These are phyloP conservation scores for Cytospora piceicola DNA, from an alignment of 2,329 filamentous ascomycete species.

Conservation along the genomic window DNA sequence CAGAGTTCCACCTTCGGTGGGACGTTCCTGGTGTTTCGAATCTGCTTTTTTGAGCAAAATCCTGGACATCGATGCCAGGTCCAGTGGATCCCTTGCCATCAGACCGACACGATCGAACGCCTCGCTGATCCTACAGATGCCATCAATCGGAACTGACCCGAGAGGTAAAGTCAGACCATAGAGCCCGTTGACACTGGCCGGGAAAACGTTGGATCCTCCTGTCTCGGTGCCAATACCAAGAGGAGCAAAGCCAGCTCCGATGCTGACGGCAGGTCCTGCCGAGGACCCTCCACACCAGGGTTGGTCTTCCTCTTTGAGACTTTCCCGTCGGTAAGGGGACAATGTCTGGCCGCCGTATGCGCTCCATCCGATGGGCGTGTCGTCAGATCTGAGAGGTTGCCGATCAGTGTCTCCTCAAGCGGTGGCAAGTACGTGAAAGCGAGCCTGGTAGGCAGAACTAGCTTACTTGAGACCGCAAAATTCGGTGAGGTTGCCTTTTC, in stretches of 20 bases:
- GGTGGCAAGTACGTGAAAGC: no score
- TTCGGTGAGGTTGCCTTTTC: slow-evolving; percentile 46
- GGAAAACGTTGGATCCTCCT: slow-evolving; percentile 43
- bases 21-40: neutral
- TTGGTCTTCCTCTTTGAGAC: slow-evolving; percentile 29
- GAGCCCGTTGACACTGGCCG: slow-evolving; percentile 43
- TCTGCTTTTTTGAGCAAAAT: slow-evolving; percentile 20
- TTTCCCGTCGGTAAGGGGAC: slow-evolving; percentile 32
- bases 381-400: slow-evolving; percentile 38
- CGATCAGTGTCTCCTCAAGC: slow-evolving; percentile 14
- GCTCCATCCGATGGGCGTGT: slow-evolving; percentile 45
- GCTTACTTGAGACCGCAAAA: slow-evolving; percentile 37
- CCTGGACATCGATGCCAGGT: slow-evolving; percentile 31
- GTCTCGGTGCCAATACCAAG: slow-evolving; percentile 45
- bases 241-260: slow-evolving; percentile 46
- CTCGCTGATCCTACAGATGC: slow-evolving; percentile 30
- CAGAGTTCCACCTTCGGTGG: neutral
- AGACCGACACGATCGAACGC: slow-evolving; percentile 34
- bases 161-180: slow-evolving; percentile 42
- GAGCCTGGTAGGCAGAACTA: neutral
- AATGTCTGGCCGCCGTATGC: slow-evolving; percentile 37
- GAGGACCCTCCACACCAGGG: slow-evolving; percentile 38
- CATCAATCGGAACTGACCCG: slow-evolving; percentile 28
- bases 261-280: slow-evolving; percentile 42
- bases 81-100: slow-evolving; percentile 34